Conservation (phyloP, 257 asterid genomes). For the Solanum dulcamara region DNA sequence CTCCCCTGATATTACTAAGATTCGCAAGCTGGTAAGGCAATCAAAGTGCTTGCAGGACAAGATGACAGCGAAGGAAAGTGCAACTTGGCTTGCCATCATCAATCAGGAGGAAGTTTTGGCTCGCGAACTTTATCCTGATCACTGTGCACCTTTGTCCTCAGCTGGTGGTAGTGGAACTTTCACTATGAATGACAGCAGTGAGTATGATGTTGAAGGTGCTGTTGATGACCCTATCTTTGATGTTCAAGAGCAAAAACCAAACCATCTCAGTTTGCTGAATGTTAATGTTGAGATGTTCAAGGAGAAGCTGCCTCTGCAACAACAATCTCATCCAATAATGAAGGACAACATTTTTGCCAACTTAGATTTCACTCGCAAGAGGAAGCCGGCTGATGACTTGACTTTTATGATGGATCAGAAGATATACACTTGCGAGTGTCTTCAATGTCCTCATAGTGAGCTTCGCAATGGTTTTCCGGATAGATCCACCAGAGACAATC, state of each 20-base stretch:
- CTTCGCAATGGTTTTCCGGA: conserved; percentile 4
- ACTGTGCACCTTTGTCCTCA: conserved; percentile 23
- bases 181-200: conserved; percentile 23
- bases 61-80: conserved; percentile 67
- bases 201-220: conserved; percentile 44
- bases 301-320: conserved; percentile 8
- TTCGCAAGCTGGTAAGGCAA: conserved; percentile 46
- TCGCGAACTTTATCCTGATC: conserved; percentile 41
- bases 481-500: conserved; percentile 5
- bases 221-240: conserved; percentile 26
- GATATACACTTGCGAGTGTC: conserved; percentile 5
- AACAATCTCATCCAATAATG: conserved; percentile 14
- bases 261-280: conserved; percentile 22
- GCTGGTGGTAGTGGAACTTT: conserved; percentile 25
- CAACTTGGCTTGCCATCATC: conserved; percentile 48
- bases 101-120: conserved; percentile 53
- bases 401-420: conserved; percentile 25
- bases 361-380: conserved; percentile 37
- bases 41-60: conserved; percentile 54
- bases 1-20: conserved; percentile 53
- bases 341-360: conserved; percentile 20
- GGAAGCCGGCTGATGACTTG: conserved; percentile 21
- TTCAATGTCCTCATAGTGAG: conserved; percentile 4
- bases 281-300: conserved; percentile 21
- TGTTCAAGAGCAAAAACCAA: conserved; percentile 39